Evolutionary conservation across 805 yeast species (phyloP).

Genomic region (Wickerhamiella brachini): DNA sequence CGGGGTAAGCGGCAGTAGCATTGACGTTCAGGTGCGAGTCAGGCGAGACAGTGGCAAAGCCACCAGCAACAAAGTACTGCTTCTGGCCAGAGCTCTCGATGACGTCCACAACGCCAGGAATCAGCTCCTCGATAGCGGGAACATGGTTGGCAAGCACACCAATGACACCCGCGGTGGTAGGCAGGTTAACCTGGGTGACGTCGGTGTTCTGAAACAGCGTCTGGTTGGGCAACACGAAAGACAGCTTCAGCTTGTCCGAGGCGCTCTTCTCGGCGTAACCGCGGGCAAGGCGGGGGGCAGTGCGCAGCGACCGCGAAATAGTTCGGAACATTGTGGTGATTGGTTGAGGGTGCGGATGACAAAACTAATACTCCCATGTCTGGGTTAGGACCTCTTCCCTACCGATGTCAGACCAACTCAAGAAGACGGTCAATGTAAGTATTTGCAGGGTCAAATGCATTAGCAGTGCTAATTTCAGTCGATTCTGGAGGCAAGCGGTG

Average conservation of each 20-base stretch:
- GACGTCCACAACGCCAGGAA: conserved; percentile 90
- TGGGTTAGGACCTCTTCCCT: neutral
- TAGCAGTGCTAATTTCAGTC: conserved; percentile 1
- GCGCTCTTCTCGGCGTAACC: conserved; percentile 62
- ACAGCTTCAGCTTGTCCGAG: conserved; percentile 66
- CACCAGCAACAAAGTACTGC: conserved; percentile 88
- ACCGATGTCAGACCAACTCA: neutral
- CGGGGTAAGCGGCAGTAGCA: conserved; percentile 89
- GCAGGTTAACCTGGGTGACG: conserved; percentile 76
- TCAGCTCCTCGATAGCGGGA: conserved; percentile 90
- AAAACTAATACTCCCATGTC: neutral
- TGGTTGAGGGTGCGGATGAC: conserved; percentile 4
- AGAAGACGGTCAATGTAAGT: conserved; percentile 9
- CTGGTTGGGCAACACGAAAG: conserved; percentile 75
- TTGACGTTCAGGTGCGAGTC: conserved; percentile 81
- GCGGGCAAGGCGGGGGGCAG: conserved; percentile 17
- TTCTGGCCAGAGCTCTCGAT: conserved; percentile 62
- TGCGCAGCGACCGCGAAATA: conserved; percentile 18
- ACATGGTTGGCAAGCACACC: conserved; percentile 98
- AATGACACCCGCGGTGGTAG: conserved; percentile 88
- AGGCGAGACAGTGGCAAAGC: conserved; percentile 93
- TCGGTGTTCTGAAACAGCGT: conserved; percentile 14
- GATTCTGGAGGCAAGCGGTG: conserved; percentile 15
- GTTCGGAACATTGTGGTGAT: conserved; percentile 9
- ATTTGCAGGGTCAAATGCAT: neutral